Base-by-base conservation (phyloP, 2,329 filamentous ascomycete species). In the Allantophomopsis cytisporea region DNA sequence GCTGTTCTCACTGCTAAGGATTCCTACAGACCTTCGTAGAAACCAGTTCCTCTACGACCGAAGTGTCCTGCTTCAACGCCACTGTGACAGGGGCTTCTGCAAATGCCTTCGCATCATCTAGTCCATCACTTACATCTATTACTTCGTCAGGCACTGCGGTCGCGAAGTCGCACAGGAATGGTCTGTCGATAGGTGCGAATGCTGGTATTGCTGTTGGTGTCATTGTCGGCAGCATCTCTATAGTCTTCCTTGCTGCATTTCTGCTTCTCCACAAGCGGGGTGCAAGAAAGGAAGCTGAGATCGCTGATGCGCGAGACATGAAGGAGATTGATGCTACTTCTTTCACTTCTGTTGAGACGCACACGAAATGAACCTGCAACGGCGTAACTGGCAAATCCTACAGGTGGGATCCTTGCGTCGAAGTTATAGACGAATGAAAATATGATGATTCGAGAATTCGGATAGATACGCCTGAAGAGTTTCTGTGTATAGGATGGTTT, bases 1-100 rank as follows among this genome's bases (percentile, higher is more conserved):
- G 7, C 7, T 4, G 18, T 20, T 20, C 4, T 20, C 7, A 7
- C 7, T 20, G 18, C 18, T 20, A 20, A 20, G 18, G 7, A 20
- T 20, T 17, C 30, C 15, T n/a, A 35, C 14, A 51, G 50, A 60
- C 54, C 17, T 65, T 61, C 44, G 58, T 68, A 35, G 51, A 52
- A 12, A 45, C 56, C 4, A 42, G 53, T 6, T 45, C 54, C 37
- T 64, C 65, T 44, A 49, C 49, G 14, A 50, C 45, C 14, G 30
- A 39, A 11, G 53, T 62, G 15, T 58, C 57, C 15, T 68, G 64
- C 55, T 67, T 67, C 58, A 66, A 66, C 49, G 53, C 56, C 38
- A 65, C 62, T n/a, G 16, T 34, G 14, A 34, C 32, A 3, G 32
- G 32, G 7, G 32, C 32, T 7, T 34, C 32, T 15, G 32, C 14